phyloP scores from a whole-genome alignment of 1,139 yeast species.

The Nadsonia starkeyi-henricii region DNA sequence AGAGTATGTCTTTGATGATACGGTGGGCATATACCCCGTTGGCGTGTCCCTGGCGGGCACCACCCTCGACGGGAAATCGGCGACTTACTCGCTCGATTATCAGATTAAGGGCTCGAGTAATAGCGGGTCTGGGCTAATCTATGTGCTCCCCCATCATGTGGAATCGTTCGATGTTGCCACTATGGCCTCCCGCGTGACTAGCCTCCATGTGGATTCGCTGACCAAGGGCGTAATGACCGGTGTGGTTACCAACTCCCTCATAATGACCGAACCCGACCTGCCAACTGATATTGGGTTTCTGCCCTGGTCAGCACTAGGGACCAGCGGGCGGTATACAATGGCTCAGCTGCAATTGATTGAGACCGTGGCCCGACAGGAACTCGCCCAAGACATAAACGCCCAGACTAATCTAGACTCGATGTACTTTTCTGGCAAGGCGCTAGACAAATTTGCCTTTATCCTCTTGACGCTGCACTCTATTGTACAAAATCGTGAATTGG shows the following conservation, averaged over 20 bases:
- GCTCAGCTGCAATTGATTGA: slow-evolving; percentile 35
- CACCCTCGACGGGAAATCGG: slow-evolving; percentile 25
- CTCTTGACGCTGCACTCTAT: slow-evolving; percentile 44
- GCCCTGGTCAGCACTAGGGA: slow-evolving; percentile 34
- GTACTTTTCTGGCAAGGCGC: slow-evolving; percentile 55
- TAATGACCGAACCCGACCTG: slow-evolving; percentile 39
- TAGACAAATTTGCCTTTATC: slow-evolving; percentile 63
- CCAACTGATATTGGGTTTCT: slow-evolving; percentile 33
- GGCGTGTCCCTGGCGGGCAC: slow-evolving; percentile 29
- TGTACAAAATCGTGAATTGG: slow-evolving; percentile 35
- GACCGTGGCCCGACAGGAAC: slow-evolving; percentile 40
- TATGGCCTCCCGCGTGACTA: slow-evolving; percentile 27
- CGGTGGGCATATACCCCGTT: slow-evolving; percentile 48
- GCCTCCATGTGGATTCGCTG: slow-evolving; percentile 40
- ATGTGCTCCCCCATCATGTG: slow-evolving; percentile 64
- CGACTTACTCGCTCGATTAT: slow-evolving; percentile 39
- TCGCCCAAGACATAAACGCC: slow-evolving; percentile 38
- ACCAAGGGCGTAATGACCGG: slow-evolving; percentile 57
- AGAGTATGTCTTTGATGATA: slow-evolving; percentile 32
- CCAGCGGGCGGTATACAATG: too few species aligned
- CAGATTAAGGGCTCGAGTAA: slow-evolving; percentile 39
- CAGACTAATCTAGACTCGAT: slow-evolving; percentile 39
- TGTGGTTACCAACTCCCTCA: slow-evolving; percentile 35
- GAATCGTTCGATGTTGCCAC: slow-evolving; percentile 30
- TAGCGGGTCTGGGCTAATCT: slow-evolving; percentile 41